Base-by-base conservation (phyloP, 176 grass and related monocot species). In the Oryza longistaminata region DNA sequence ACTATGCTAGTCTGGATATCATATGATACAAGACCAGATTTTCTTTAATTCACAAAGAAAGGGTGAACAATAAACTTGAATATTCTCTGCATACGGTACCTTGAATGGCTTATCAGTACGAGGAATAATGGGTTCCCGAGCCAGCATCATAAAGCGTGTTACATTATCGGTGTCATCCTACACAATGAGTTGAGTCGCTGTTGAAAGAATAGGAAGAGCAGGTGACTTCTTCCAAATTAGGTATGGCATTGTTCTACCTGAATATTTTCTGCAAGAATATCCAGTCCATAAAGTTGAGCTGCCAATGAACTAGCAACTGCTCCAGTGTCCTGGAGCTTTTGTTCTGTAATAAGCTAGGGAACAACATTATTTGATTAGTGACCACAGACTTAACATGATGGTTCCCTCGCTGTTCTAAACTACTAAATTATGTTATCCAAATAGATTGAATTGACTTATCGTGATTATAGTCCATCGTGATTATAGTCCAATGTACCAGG, bases 251-350 rank as follows among this genome's bases (percentile, higher is more conserved):
- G 42, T 53, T 76, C 8, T 89, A 97, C 95, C 95, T 97, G 90
- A 76, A 97, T 97, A 81, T 94, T 93, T 73, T 85, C 81, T 60
- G 87, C 92, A 77, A 97, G 90, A 83, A 97, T 93, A 87, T 97
- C 86, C 53, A 95, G 69, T 29, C 87, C 92, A 78, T 95, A 97
- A 31, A 97, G 79, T 77, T 97, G 53, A 85, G 92, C 92, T 68
- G 95, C 90, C 70, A 90, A 88, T 5, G 91, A 91, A 74, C 95
- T 95, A 75, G 95, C 95, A 65, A 97, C 90, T 29, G 95, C 95
- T 1, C 45, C 92, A 55, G 95, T 88, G 68, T 93, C 85, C 82
- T 75, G 85, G 52, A 97, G 82, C 40, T 88, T 94, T 81, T 90
- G 76, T 44, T 89, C 49, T 46, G 92, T 74, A 73, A 95, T 85